phyloP scores from a whole-genome alignment of 129 eudicot genomes.

The Chrysanthemum seticuspe region DNA sequence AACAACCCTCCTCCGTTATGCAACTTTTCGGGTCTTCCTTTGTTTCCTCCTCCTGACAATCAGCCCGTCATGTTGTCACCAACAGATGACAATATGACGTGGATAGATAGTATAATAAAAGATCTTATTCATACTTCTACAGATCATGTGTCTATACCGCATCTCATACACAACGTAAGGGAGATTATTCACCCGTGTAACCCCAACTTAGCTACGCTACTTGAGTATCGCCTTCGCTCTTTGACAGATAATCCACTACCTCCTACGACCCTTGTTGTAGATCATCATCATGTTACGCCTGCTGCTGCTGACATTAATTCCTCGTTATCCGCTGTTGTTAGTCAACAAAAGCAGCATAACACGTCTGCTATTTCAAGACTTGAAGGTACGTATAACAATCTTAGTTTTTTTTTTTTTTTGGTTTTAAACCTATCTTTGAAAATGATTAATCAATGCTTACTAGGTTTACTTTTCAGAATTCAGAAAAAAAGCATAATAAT shows the following conservation, averaged over 20 bases:
- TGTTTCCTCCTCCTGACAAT: constrained; percentile 62
- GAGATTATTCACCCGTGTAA: constrained; percentile 88
- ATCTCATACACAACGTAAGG: constrained; percentile 83
- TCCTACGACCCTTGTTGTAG: background rate
- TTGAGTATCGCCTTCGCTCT: constrained; percentile 78
- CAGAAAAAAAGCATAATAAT: no score
- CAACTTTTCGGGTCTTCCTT: constrained; percentile 82
- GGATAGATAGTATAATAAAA: constrained; percentile 81
- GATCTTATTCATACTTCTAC: constrained; percentile 69
- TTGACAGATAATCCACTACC: constrained; percentile 32
- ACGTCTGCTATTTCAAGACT: background rate
- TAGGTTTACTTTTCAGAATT: no score
- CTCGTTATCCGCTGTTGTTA: no score
- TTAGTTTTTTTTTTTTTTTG: background rate
- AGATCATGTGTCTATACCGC: constrained; percentile 59
- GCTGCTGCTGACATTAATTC: no score
- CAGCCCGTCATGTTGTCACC: background rate
- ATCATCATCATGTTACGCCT: no score
- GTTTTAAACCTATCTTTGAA: no score
- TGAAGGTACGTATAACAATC: constrained; percentile 19
- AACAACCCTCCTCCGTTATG: constrained; percentile 59
- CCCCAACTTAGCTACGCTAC: constrained; percentile 66
- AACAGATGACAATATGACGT: constrained; percentile 37
- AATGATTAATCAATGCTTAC: no score
- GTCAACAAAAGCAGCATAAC: no score